Evolutionary conservation across 139 green algal species (phyloP).

Genomic region (Nannochloris sp.): DNA sequence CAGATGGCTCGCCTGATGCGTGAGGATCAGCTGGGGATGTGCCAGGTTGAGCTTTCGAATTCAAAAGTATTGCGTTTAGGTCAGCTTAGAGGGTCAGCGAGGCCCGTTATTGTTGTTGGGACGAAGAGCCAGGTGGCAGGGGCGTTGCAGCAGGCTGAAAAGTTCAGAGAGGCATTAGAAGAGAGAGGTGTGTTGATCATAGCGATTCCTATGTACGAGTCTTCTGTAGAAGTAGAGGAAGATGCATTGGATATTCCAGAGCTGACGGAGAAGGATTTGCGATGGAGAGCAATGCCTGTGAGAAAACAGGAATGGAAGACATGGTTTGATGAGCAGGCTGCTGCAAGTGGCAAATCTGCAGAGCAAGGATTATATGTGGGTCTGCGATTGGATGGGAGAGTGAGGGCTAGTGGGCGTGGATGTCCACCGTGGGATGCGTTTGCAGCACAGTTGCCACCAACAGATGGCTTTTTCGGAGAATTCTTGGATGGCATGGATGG

Average conservation of each 20-base stretch:
- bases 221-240: not conserved
- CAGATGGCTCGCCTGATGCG: constrained; percentile 57
- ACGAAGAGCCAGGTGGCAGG: constrained; percentile 43
- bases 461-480: constrained; percentile 47
- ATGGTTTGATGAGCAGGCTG: constrained; percentile 66
- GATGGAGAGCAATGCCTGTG: constrained; percentile 48
- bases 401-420: constrained; percentile 53
- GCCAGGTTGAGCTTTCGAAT: constrained; percentile 58
- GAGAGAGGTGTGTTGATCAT: constrained; percentile 66
- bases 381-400: constrained; percentile 64
- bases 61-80: constrained; percentile 41
- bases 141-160: constrained; percentile 47
- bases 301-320: constrained; percentile 36
- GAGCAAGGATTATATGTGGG: constrained; percentile 55
- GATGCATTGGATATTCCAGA: not conserved
- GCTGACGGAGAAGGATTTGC: constrained; percentile 4
- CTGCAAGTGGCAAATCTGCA: constrained; percentile 15
- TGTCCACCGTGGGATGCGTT: constrained; percentile 49
- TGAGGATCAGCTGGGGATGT: constrained; percentile 55
- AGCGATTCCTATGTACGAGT: constrained; percentile 46
- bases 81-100: constrained; percentile 44
- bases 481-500: constrained; percentile 73
- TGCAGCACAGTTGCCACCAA: constrained; percentile 46
- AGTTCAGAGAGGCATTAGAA: constrained; percentile 45
- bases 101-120: constrained; percentile 57